Evolutionary conservation across 2,329 filamentous ascomycete species (phyloP), one percentile per base, ranked within the genome.

Genomic region (Calonectria honghensis): DNA sequence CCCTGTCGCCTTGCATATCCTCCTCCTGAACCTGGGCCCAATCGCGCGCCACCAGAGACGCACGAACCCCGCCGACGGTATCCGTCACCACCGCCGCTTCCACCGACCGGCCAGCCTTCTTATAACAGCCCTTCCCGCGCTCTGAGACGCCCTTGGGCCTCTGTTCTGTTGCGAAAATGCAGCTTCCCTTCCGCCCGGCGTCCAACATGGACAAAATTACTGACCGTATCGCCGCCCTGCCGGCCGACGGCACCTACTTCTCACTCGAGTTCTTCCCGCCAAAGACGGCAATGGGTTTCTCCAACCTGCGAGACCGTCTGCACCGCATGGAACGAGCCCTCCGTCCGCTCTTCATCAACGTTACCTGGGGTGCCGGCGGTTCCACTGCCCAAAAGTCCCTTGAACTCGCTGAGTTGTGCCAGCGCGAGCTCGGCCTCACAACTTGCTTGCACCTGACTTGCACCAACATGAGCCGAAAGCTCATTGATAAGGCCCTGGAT

Each of bases 251-350:
- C 78, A 93, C 91, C 84, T 98, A 97, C 89, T 98, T 98, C 87
- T 98, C 97, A 63, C 93, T 98, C 86, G 97, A 99, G 88, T 99
- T 99, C 92, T 99, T 99, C 88, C 97, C 97, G 79, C 97, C 97
- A 77, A 99, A 98, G 89, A 99, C 97, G 61, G 90, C 94, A 75
- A 98, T 98, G 93, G 97, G 97, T 78, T 97, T 97, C 82, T 94
- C 95, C 76, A 99, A 99, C 85, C 92, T 99, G 70, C 94, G 96
- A 83, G 94, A 95, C 78, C 96, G 97, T 83, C 92, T 99, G 73
- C 94, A 97, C 84, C 95, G 97, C 84, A 98, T 99, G 97, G 93
- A 97, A 65, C 93, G 95, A 77, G 96, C 95, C 18, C 90, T 99
- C 73, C 94, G 95, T 18, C 97, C 97, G 54, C 90, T 98, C 59